Conservation (phyloP, 352 stramenopile species). For the Paralagenidium karlingii region DNA sequence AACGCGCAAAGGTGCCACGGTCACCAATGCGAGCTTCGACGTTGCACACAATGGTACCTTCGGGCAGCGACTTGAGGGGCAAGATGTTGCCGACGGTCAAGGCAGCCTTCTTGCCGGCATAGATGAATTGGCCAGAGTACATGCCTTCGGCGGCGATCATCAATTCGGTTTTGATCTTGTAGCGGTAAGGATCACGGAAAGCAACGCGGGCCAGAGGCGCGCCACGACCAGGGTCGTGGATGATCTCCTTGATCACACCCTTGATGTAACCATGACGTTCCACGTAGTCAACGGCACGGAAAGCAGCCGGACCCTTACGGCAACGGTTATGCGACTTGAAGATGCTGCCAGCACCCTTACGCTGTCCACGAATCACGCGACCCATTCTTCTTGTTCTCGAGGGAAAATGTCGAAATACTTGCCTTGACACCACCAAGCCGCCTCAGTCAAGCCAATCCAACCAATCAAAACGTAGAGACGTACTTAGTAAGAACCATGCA, state of each 20-base stretch:
- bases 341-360: conserved; percentile 76
- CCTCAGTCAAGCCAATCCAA: neutral
- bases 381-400: conserved; percentile 42
- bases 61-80: conserved; percentile 89
- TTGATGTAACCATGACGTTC: conserved; percentile 96
- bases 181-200: conserved; percentile 87
- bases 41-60: conserved; percentile 99
- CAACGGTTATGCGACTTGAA: conserved; percentile 79
- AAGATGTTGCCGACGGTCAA: conserved; percentile 97
- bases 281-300: conserved; percentile 85
- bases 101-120: conserved; percentile 94
- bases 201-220: conserved; percentile 93
- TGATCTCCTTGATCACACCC: conserved; percentile 98
- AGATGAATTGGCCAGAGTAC: conserved; percentile 98
- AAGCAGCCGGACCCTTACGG: conserved; percentile 57
- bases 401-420: conserved; percentile 75
- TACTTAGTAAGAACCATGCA: no score
- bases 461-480: no score
- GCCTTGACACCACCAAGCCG: conserved; percentile 10
- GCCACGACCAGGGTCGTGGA: conserved; percentile 96
- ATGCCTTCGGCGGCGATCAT: conserved; percentile 97
- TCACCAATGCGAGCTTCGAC: conserved; percentile 94
- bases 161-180: conserved; percentile 90
- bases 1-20: conserved; percentile 92
- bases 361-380: conserved; percentile 83